A percentile compares a stretch with the other conserved stretches of the same genome.
Evolutionary conservation across 257 asterid species (phyloP).

Genomic region (Solanum sparsipilum): DNA sequence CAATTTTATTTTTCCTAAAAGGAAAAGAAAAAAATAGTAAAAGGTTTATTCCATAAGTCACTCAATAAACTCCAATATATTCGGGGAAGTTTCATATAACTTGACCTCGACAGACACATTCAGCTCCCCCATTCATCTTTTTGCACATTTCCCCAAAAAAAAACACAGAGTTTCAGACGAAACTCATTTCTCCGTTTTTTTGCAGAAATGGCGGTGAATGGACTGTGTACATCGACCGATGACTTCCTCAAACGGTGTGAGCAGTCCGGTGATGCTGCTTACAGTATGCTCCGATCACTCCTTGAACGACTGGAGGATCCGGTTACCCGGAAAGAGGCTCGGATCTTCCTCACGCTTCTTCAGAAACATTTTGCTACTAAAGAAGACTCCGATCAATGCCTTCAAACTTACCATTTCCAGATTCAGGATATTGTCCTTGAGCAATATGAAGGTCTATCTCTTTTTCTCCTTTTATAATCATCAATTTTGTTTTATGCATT

Average conservation of each 20-base stretch:
- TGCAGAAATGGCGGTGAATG: slow-evolving; percentile 14
- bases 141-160: neutral
- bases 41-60: neutral
- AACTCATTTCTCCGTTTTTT: neutral
- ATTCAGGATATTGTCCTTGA: slow-evolving; percentile 72
- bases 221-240: slow-evolving; percentile 38
- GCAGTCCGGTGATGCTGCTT: slow-evolving; percentile 85
- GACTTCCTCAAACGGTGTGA: slow-evolving; percentile 64
- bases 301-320: slow-evolving; percentile 87
- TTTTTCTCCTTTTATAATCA: neutral
- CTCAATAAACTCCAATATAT: neutral
- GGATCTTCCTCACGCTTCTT: slow-evolving; percentile 78
- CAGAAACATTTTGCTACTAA: slow-evolving; percentile 49
- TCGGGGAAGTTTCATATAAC: neutral
- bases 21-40: neutral
- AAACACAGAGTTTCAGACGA: neutral
- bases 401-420: slow-evolving; percentile 66
- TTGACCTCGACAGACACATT: neutral
- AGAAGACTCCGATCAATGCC: slow-evolving; percentile 56
- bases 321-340: slow-evolving; percentile 58
- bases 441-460: slow-evolving; percentile 55
- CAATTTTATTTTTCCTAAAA: neutral
- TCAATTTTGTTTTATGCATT: neutral
- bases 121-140: neutral
- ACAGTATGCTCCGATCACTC: slow-evolving; percentile 76